Base-by-base conservation (phyloP, 2,329 filamentous ascomycete genomes). In the Nectriaceae sp. region DNA sequence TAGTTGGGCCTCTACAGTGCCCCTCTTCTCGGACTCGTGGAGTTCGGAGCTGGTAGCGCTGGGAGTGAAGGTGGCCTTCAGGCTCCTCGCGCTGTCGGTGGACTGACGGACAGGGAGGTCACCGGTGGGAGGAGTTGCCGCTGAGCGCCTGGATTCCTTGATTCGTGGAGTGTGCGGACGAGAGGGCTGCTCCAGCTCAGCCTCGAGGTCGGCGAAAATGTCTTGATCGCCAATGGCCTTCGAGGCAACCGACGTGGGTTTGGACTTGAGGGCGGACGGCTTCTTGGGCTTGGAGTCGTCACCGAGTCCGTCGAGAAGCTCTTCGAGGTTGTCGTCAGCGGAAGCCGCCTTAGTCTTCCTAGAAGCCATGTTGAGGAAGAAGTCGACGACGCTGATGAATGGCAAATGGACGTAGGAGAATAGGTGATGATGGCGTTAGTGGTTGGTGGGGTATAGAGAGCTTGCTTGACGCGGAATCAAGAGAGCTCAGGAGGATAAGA, bases 191-290 rank as follows among this genome's bases (percentile, higher is more conserved):
- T 89, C 84, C 37, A 96, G 82, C 65, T 82, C 71, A 60, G 69
- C 72, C 68, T 95, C 90, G 52, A 97, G 82, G 61, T 97, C 92
- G 53, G 91, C 91, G 33, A 97, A 80, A 49, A 93, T 84, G 66
- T 96, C 91, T 60, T 89, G 80, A 61, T 86, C 79, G 59, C 68
- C 63, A 64, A 70, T 70, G 43, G 72, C 63, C 65, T 79, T 80
- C 57, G 75, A 70, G 45, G 74, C 68, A 46, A 77, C 71, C 45
- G 79, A 77, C 55, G 75, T 71, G 53, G 75, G 66, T 63, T 78
- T 78, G 60, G 66, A 51, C 65, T 75, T 76, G 52, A 66, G 44
- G 49, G 67, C 70, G 46, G 67, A 55, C 16, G 73, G 56, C 65
- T 83, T 83, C 64, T 78, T 78, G 52, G 73, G 55, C 47, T 74